Conservation (phyloP, 2,329 filamentous ascomycete genomes). For the Exophiala viscosa region DNA sequence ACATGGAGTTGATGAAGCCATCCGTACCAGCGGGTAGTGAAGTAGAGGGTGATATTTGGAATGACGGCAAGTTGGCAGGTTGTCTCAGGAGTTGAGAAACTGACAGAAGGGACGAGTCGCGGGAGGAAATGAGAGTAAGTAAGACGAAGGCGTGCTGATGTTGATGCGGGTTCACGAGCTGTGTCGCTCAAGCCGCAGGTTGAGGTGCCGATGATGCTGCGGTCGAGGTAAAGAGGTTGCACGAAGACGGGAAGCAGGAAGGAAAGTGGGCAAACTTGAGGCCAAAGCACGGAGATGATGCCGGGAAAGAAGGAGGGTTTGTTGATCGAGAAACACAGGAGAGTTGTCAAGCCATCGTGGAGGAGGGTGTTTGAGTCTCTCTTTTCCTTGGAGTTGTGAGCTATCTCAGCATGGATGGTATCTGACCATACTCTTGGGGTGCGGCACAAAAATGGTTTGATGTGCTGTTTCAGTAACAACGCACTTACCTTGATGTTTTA, state of each 20-base stretch:
- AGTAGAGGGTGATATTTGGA: slow-evolving; percentile 12
- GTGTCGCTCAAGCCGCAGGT: slow-evolving; percentile 5
- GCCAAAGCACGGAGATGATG: slow-evolving; percentile 5
- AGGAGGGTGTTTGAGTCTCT: not conserved
- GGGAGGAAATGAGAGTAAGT: slow-evolving; percentile 14
- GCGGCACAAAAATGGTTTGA: slow-evolving; percentile 20
- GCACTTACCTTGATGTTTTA: slow-evolving; percentile 12
- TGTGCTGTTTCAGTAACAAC: slow-evolving; percentile 21
- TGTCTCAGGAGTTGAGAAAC: slow-evolving; percentile 11
- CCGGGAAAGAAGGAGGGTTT: slow-evolving; percentile 3
- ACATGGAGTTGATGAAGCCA: slow-evolving; percentile 17
- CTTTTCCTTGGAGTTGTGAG: not conserved
- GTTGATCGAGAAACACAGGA: not conserved
- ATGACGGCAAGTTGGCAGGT: slow-evolving; percentile 9
- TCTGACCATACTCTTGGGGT: slow-evolving; percentile 1
- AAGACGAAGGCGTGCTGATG: slow-evolving; percentile 17
- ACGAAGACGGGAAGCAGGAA: slow-evolving; percentile 8
- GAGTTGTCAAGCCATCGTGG: not conserved
- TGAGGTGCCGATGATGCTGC: slow-evolving; percentile 4
- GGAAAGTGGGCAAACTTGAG: not conserved
- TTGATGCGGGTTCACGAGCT: slow-evolving; percentile 7
- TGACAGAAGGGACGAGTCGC: slow-evolving; percentile 17
- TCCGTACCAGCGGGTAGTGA: slow-evolving; percentile 23
- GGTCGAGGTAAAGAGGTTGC: slow-evolving; percentile 2
- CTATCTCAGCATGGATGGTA: not conserved